Conservation (phyloP, 2,329 filamentous ascomycete species). For the Sarocladiaceae sp. region DNA sequence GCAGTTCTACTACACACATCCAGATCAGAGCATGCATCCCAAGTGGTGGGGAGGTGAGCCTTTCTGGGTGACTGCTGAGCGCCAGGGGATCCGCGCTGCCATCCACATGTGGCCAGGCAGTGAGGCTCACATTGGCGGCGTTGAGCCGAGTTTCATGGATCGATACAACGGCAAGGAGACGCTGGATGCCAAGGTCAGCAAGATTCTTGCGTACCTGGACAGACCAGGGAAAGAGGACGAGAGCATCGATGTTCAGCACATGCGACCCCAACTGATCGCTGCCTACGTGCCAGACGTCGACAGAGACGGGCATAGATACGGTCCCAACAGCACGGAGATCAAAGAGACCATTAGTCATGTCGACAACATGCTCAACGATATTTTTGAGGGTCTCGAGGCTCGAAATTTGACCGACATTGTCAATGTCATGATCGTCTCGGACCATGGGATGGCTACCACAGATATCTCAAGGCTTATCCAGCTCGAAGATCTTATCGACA, state of each 20-base stretch:
- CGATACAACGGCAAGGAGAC: slow-evolving; percentile 74
- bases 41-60: slow-evolving; percentile 97
- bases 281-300: slow-evolving; percentile 95
- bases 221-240: slow-evolving; percentile 64
- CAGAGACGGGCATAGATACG: slow-evolving; percentile 76
- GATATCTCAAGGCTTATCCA: slow-evolving; percentile 75
- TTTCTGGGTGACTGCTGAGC: slow-evolving; percentile 88
- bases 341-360: slow-evolving; percentile 68
- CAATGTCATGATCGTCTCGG: slow-evolving; percentile 92
- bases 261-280: slow-evolving; percentile 83
- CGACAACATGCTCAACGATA: slow-evolving; percentile 71
- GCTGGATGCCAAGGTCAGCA: slow-evolving; percentile 65
- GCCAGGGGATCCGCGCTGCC: slow-evolving; percentile 68
- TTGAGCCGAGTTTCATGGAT: slow-evolving; percentile 76
- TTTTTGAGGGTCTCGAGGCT: slow-evolving; percentile 69
- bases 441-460: slow-evolving; percentile 97
- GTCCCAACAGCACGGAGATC: slow-evolving; percentile 93
- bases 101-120: slow-evolving; percentile 99
- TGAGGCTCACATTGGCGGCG: slow-evolving; percentile 73
- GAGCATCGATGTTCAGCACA: slow-evolving; percentile 39
- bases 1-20: slow-evolving; percentile 85
- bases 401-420: slow-evolving; percentile 85
- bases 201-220: slow-evolving; percentile 79
- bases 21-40: slow-evolving; percentile 65
- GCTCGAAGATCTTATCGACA: slow-evolving; percentile 81